Evolutionary conservation across 371 early-diverging fungal species (phyloP).

Genomic region (Massospora cicadina): DNA sequence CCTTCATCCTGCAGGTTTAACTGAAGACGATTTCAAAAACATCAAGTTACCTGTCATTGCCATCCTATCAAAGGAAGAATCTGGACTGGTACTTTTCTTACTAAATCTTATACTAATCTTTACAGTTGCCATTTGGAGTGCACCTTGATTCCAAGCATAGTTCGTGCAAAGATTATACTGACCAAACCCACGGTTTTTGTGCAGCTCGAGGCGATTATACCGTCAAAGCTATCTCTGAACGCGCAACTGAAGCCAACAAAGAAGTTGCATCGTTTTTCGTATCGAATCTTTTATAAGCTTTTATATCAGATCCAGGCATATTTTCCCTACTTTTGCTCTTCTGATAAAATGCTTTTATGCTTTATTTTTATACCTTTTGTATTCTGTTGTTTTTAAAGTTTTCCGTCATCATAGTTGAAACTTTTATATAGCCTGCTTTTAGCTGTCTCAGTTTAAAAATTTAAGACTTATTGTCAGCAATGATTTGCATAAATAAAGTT

Average conservation of each 20-base stretch:
- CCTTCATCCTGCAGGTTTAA: slow-evolving; percentile 40
- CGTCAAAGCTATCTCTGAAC: slow-evolving; percentile 24
- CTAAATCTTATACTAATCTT: neutral
- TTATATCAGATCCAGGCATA: too few relatives aligned
- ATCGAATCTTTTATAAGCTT: too few relatives aligned
- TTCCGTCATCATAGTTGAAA: too few relatives aligned
- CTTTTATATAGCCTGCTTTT: too few relatives aligned
- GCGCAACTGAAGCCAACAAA: slow-evolving; percentile 30
- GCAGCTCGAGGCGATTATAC: slow-evolving; percentile 43
- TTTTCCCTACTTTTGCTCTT: too few relatives aligned
- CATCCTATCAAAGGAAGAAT: slow-evolving; percentile 42
- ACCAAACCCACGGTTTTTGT: slow-evolving; percentile 50
- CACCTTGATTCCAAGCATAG: slow-evolving; percentile 17
- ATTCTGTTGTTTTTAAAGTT: too few relatives aligned
- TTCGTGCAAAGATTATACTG: slow-evolving; percentile 28
- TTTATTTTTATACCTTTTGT: too few relatives aligned
- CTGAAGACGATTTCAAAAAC: slow-evolving; percentile 26
- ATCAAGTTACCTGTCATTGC: slow-evolving; percentile 34
- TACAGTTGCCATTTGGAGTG: neutral
- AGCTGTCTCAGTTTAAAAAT: too few relatives aligned
- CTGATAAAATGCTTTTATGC: too few relatives aligned
- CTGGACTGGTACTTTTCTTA: slow-evolving; percentile 24
- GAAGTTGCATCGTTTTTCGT: slow-evolving; percentile 29
- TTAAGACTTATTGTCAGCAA: too few relatives aligned
- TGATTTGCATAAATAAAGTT: too few relatives aligned